Base-by-base conservation (phyloP, 805 yeast species). In the Starmerella riodocensis region DNA sequence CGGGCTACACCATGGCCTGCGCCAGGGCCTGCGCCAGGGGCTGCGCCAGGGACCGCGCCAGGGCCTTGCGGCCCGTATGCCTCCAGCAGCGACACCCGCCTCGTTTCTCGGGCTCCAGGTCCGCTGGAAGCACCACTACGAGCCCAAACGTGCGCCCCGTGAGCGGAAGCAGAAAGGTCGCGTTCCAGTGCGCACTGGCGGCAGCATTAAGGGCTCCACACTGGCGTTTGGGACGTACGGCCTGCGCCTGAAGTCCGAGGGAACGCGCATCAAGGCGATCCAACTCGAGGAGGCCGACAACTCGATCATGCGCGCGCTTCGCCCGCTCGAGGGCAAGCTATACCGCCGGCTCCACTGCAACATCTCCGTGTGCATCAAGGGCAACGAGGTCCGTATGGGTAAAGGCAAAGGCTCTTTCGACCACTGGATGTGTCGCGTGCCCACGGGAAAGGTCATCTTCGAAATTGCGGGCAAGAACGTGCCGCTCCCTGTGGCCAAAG, bases 331-430 rank as follows among this genome's bases (percentile, higher is more conserved):
- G 34, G 93, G 93, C 29, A 64, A 71, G 50, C 65, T 85, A 39
- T 76, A 79, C 70, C 77, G 88, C 51, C 73, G 97, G 56, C 67
- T 86, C 41, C 74, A 76, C 36, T 79, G 94, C 18, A 78, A 81
- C 57, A 71, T 84, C 39, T 91, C 97, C 0, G 93, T 91, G 11
- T 85, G 95, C 62, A 74, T 82, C 46, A 91, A 91, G 65, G 98
- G 98, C 65, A 91, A 91, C 60, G 95, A 91, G 60, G 84, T 95
- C 9, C 91, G 98, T 77, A 91, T 91, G 98, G 98, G 98, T 67
- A 91, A 91, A 62, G 98, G 98, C 66, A 91, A 91, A 63, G 98
- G 98, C 63, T 78, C 86, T 0, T 88, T 91, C 57, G 94, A 84
- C 54, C 91, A 84, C 65, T 91, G 97, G 97, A 93, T 93, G 53